phyloP scores from a whole-genome alignment of 176 grass and related monocot species.

The Triticum aestivum region DNA sequence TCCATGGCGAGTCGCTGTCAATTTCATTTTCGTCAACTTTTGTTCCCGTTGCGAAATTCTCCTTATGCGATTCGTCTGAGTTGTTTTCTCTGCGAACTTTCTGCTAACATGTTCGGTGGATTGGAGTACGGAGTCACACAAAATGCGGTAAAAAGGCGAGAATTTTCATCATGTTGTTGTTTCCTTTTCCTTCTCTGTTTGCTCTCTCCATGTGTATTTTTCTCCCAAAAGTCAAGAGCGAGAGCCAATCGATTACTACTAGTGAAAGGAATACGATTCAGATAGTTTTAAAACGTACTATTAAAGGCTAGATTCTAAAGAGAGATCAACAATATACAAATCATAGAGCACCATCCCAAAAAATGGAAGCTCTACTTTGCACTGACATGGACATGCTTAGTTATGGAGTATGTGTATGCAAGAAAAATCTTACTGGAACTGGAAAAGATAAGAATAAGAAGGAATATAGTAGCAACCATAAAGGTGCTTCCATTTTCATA shows the following conservation, averaged over 20 bases:
- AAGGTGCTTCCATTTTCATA: not conserved
- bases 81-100: not conserved
- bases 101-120: not conserved
- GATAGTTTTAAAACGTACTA: not conserved
- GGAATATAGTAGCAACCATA: not conserved
- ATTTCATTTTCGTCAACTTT: not conserved
- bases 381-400: not conserved
- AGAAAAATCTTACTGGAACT: not conserved
- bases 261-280: not conserved
- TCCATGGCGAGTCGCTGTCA: slow-evolving; percentile 12
- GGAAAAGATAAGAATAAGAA: not conserved
- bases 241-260: not conserved
- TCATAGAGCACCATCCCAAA: not conserved
- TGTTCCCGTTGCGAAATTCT: not conserved
- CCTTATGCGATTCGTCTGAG: not conserved
- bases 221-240: not conserved
- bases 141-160: slow-evolving; percentile 6
- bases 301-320: slow-evolving; percentile 3
- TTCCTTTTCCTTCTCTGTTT: not conserved
- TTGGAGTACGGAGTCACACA: not conserved
- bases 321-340: not conserved
- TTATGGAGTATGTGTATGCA: not conserved
- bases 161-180: not conserved
- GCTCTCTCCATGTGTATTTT: not conserved
- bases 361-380: not conserved